Base-by-base conservation (phyloP, 2,329 filamentous ascomycete species). In the Lasiodiplodia sp. region DNA sequence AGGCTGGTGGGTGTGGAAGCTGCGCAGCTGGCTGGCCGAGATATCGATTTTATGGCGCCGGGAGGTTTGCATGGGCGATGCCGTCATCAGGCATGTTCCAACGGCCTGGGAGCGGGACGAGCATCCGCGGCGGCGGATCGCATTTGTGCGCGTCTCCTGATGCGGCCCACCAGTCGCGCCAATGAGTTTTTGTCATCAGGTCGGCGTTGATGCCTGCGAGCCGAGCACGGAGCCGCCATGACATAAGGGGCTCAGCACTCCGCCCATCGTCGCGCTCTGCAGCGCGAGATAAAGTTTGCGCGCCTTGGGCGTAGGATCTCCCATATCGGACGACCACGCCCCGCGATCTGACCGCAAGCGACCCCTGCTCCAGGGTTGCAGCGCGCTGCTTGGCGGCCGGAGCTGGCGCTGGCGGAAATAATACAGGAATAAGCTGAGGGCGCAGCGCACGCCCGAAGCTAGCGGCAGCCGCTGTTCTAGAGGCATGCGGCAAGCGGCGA, bases 281-380 rank as follows among this genome's bases (percentile, higher is more conserved):
- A 18, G 31, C 31, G 31, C 31, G 31, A 18, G 47, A 52, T 38
- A 38, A 18, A n/a, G 38, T 37, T 28, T 37, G 40, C 40, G 25
- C 2, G 58, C 25, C 31, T 34, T 34, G 31, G 31, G 31, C 31
- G 6, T 34, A 10, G 31, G 56, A 21, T 25, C 37, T 62, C 28
- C 38, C 37, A 18, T 44, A 62, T 47, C 38, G 58, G 47, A 49
- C 60, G 31, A 18, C 23, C 38, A 25, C 31, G 31, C 60, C 58
- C 60, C 60, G 47, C 60, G 60, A 64, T 64, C 60, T 64, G 47
- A 34, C 51, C 60, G 25, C 40, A 49, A 34, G 28, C 60, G 60
- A 38, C 16, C 21, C 58, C 44, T 64, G 58, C 40, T 57, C 25
- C 40, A 34, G 40, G 38, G 58, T 51, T 49, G 58, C 58, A 63